These are phyloP conservation scores for Flaveria bidentis DNA, from an alignment of 129 eudicot species.

Conservation along the genomic window DNA sequence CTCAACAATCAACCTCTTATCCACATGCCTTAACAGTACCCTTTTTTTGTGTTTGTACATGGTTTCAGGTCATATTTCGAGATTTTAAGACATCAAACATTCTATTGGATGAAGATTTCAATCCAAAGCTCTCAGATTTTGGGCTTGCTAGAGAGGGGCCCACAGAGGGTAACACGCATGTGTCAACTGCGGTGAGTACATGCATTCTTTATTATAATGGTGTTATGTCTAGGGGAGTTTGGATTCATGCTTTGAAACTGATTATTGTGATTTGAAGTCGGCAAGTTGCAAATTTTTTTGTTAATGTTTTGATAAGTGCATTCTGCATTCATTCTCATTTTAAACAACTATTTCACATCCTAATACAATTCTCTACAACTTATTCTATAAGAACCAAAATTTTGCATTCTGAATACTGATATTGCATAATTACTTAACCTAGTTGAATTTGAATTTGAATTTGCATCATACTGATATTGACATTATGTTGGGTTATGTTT, in stretches of 20 bases:
- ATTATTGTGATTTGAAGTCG: not conserved
- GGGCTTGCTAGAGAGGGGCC: conserved; percentile 98
- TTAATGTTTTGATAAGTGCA: no score
- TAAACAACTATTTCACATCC: not conserved
- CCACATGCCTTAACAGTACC: not conserved
- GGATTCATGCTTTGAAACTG: not conserved
- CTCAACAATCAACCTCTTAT: not conserved
- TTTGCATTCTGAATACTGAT: not conserved
- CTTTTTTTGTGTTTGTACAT: conserved; percentile 16
- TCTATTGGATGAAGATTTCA: conserved; percentile 66
- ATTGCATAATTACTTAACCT: not conserved
- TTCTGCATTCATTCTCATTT: no score
- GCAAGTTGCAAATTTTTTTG: no score
- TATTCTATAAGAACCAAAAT: not conserved
- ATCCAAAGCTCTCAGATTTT: conserved; percentile 91
- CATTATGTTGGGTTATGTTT: conserved; percentile 14
- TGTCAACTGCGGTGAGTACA: conserved; percentile 70
- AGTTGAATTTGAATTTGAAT: not conserved
- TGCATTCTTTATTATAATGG: not conserved
- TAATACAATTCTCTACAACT: not conserved
- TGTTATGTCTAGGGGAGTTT: no score
- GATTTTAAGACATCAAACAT: conserved; percentile 91
- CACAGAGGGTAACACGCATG: conserved; percentile 71
- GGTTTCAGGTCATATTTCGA: conserved; percentile 72
- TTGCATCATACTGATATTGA: not conserved